Base-by-base conservation (phyloP, 345 rosid species). In the Salix exigua region DNA sequence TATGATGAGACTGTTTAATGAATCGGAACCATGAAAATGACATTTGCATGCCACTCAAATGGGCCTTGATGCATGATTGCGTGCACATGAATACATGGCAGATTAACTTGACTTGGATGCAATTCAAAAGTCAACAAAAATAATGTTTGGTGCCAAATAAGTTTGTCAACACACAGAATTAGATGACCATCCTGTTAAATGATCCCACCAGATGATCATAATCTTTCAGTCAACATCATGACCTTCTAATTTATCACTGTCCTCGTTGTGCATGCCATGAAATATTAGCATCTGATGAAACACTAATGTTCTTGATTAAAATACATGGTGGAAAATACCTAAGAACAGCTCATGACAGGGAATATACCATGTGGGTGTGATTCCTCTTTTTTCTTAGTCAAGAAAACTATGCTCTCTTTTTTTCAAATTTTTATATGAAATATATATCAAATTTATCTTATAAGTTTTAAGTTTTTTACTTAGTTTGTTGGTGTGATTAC, bases 61-160 rank as follows among this genome's bases (percentile, higher is more conserved):
- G 72, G 66, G 11, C 66, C 70, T 63, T 3, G 46, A 28, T 53
- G 73, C 30, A 76, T 69, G 44, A 76, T 68, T 42, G 66, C 73
- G 60, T 38, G 67, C 73, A 38, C 2, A 53, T 1, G 64, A 66
- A 75, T 55, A 33, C 37, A 66, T 66, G 18, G 71, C 35, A 9
- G 31, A 33, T 26, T 38, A 28, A 58, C 58, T 58, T 68, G 66
- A 76, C 55, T 68, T 51, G 51, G 65, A 66, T 51, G 51, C 51
- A 75, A 58, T 37, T 51, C 31, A 40, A 6, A 68, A 68, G 79
- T 76, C 79, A 68, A 68, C 26, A 68, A 68, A 40, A 55, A 68
- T 17, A 67, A 55, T 68, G 73, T 68, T 58, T 55, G 60, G 4
- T 37, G 44, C 21, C 79, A 28, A 58, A 9, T 65, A 65, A 33